phyloP scores from a whole-genome alignment of 768 basidiomycete species.

The Hypsizygus marmoreus region DNA sequence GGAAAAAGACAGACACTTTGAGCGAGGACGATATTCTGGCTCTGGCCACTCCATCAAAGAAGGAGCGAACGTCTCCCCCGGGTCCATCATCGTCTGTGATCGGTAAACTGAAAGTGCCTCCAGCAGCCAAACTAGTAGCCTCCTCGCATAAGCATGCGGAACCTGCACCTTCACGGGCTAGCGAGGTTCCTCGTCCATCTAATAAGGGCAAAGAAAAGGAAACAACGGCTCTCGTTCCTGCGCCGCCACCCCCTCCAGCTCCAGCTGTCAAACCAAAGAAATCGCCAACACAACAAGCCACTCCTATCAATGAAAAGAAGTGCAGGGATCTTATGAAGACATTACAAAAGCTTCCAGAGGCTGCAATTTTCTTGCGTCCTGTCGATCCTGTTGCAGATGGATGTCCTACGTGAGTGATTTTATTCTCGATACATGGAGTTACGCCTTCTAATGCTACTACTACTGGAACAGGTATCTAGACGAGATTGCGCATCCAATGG shows the following conservation, averaged over 20 bases:
- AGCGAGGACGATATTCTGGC: slow-evolving; percentile 66
- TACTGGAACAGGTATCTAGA: slow-evolving; percentile 80
- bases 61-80: slow-evolving; percentile 45
- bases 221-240: slow-evolving; percentile 26
- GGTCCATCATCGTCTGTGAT: slow-evolving; percentile 31
- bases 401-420: slow-evolving; percentile 83
- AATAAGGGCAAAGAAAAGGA: slow-evolving; percentile 81
- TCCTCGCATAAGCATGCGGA: slow-evolving; percentile 15
- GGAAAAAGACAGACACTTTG: slow-evolving; percentile 48
- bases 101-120: slow-evolving; percentile 23
- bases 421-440: neutral
- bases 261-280: slow-evolving; percentile 42
- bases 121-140: slow-evolving; percentile 19
- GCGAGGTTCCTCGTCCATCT: slow-evolving; percentile 43
- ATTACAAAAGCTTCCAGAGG: slow-evolving; percentile 64
- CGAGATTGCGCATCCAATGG: slow-evolving; percentile 93
- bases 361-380: slow-evolving; percentile 73
- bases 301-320: slow-evolving; percentile 80
- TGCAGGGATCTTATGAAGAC: slow-evolving; percentile 70
- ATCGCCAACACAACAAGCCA: slow-evolving; percentile 33
- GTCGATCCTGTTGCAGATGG: slow-evolving; percentile 85
- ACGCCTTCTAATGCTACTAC: slow-evolving; percentile 10
- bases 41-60: slow-evolving; percentile 66
- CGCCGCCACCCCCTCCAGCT: slow-evolving; percentile 30
- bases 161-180: slow-evolving; percentile 17